A percentile compares a stretch with the other conserved stretches of the same genome.
These are phyloP conservation scores for Bjerkandera adusta DNA, from an alignment of 1,284 basidiomycete genomes.

Conservation along the genomic window DNA sequence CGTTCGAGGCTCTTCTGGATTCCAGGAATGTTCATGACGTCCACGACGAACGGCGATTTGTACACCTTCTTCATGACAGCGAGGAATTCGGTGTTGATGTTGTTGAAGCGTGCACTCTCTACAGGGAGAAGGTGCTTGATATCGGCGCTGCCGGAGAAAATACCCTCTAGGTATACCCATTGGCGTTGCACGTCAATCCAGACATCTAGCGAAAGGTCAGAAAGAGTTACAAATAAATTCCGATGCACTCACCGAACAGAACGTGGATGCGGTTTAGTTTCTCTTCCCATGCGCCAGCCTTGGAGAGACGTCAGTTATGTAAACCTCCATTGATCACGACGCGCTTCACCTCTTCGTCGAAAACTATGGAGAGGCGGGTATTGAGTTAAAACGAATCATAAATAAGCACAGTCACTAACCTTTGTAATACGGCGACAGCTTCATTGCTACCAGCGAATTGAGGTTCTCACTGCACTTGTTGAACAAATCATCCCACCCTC, in stretches of 20 bases:
- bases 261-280: slow-evolving; percentile 95
- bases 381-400: too few species aligned
- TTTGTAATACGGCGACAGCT: slow-evolving; percentile 95
- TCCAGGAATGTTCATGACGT: slow-evolving; percentile 95
- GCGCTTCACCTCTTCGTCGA: slow-evolving; percentile 78
- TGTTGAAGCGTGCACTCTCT: slow-evolving; percentile 95
- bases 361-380: slow-evolving; percentile 60
- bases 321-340: background rate
- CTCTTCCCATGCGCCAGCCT: slow-evolving; percentile 91
- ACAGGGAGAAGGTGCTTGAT: slow-evolving; percentile 98
- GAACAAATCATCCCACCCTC: slow-evolving; percentile 98
- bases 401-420: slow-evolving; percentile 57
- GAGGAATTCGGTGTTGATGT: slow-evolving; percentile 98
- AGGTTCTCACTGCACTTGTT: slow-evolving; percentile 95
- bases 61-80: slow-evolving; percentile 99
- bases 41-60: slow-evolving; percentile 97
- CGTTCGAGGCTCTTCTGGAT: slow-evolving; percentile 99
- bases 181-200: slow-evolving; percentile 99
- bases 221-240: background rate
- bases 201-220: slow-evolving; percentile 59
- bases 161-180: slow-evolving; percentile 99
- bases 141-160: slow-evolving; percentile 98
- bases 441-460: slow-evolving; percentile 97
- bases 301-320: slow-evolving; percentile 22
- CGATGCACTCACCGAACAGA: slow-evolving; percentile 74